Evolutionary conservation across 805 yeast species (phyloP), one percentile per base, ranked within the genome.

Genomic region (Isabelozyma heimii): DNA sequence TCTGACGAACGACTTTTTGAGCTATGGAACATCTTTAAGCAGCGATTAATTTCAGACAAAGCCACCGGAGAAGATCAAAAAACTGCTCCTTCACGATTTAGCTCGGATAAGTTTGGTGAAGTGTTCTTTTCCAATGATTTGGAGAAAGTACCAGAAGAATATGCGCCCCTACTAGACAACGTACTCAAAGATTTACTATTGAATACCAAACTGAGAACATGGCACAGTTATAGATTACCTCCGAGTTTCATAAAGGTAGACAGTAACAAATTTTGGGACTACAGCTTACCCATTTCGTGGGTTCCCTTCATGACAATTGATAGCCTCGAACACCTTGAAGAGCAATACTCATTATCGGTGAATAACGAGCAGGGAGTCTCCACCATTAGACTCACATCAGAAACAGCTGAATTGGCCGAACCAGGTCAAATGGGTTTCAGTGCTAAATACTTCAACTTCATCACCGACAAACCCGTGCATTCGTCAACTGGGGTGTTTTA

Each of bases 241-340:
- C 58, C 65, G 13, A 64, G 70, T 42, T 62, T 67, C 47, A 51
- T 70, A 3, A 51, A 52, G 52, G 55, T 62, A 20, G 49, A 52
- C 20, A 59, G 51, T 15, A 53, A 56, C 5, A 45, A 24, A 10
- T 52, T 52, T 35, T 69, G 66, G 40, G 57, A 64, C 17, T 66
- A 68, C 47, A 60, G 67, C 0, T 60, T 73, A 37, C 77, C 77
- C 1, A 54, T 66, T 47, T 64, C 69, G 15, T 73, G 79, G 77
- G 57, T 62, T 2, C 75, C 77, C 8, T 51, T 73, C n/a, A 58
- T 67, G 9, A 59, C 68, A 4, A 60, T 53, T 13, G 55, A 60
- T 15, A 55, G 56, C 44, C 53, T 68, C 30, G 54, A 50, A 12
- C 52, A 51, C 27, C 50, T 72, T 26, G 63, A 59, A 28, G 53